A percentile compares a stretch with the other conserved stretches of the same genome.
Conservation (phyloP, 176 grass and related monocot genomes). For the Oryza glaberrima region DNA sequence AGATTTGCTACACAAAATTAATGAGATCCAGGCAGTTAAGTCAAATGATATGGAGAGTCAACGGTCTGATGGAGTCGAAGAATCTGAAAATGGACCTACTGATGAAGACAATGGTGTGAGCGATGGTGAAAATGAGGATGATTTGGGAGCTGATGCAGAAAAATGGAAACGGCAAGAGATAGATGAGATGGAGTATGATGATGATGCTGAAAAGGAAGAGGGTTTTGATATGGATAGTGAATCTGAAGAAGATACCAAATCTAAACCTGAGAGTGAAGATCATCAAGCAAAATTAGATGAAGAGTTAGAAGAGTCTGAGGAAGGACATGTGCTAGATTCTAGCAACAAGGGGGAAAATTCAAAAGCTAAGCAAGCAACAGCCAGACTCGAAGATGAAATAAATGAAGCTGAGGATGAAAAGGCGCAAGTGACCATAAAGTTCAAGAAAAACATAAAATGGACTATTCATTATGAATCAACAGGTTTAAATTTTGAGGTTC, state of each 20-base stretch:
- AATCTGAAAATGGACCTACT: constrained; percentile 44
- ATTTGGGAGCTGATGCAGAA: constrained; percentile 69
- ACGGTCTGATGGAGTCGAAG: constrained; percentile 43
- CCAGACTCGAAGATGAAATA: constrained; percentile 31
- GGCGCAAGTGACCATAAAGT: constrained; percentile 27
- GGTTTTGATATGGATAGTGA: constrained; percentile 38
- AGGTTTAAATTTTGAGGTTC: constrained; percentile 70
- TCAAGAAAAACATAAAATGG: constrained; percentile 52
- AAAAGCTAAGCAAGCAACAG: constrained; percentile 16
- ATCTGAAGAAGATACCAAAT: constrained; percentile 47
- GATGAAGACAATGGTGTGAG: constrained; percentile 46
- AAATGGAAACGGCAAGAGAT: constrained; percentile 61
- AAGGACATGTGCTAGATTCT: constrained; percentile 32
- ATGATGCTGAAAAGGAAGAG: constrained; percentile 52
- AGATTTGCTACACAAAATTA: constrained; percentile 71
- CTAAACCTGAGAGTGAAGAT: constrained; percentile 46
- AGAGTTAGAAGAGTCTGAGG: constrained; percentile 32
- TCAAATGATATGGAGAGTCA: constrained; percentile 46
- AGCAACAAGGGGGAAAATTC: constrained; percentile 27
- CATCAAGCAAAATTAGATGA: constrained; percentile 52
- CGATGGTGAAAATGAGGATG: constrained; percentile 64
- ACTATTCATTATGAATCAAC: constrained; percentile 52
- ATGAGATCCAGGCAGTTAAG: constrained; percentile 57
- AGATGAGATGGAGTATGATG: constrained; percentile 93
- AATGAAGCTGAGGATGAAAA: constrained; percentile 35